Percentiles rank a stretch among this genome's conserved stretches.
phyloP scores from a whole-genome alignment of 345 rosid species.

The Psidium friedrichsthalianum region DNA sequence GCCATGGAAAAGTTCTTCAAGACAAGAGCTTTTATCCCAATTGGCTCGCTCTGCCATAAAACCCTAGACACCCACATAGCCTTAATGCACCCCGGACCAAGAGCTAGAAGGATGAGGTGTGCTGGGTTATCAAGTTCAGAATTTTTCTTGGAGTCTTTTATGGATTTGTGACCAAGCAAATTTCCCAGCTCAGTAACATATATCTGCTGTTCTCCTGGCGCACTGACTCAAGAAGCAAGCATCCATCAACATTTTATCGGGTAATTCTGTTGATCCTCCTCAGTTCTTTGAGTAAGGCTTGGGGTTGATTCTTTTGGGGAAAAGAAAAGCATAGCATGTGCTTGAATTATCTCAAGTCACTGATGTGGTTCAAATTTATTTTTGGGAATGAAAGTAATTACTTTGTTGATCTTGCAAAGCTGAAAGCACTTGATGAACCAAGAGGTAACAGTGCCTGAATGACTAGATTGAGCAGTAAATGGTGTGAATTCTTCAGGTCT shows the following conservation, averaged over 20 bases:
- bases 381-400: neutral
- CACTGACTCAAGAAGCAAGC: constrained; percentile 5
- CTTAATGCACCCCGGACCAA: neutral
- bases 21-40: constrained; percentile 19
- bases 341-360: neutral
- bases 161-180: constrained; percentile 8
- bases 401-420: neutral
- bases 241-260: constrained; percentile 7
- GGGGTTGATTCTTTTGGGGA: neutral
- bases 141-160: constrained; percentile 7
- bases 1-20: constrained; percentile 25
- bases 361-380: neutral
- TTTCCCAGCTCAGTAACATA: constrained; percentile 18
- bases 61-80: constrained; percentile 10
- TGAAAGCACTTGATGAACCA: neutral
- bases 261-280: constrained; percentile 17
- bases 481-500: neutral
- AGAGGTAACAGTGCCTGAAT: neutral
- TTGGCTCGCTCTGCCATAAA: constrained; percentile 18
- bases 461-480: neutral
- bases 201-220: constrained; percentile 4
- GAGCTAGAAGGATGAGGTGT: neutral
- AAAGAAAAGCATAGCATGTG: neutral
- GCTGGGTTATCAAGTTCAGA: constrained; percentile 1
- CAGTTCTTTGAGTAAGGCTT: neutral